phyloP scores from a whole-genome alignment of 139 green algal genomes.

The Diplosphaera chodatii region DNA sequence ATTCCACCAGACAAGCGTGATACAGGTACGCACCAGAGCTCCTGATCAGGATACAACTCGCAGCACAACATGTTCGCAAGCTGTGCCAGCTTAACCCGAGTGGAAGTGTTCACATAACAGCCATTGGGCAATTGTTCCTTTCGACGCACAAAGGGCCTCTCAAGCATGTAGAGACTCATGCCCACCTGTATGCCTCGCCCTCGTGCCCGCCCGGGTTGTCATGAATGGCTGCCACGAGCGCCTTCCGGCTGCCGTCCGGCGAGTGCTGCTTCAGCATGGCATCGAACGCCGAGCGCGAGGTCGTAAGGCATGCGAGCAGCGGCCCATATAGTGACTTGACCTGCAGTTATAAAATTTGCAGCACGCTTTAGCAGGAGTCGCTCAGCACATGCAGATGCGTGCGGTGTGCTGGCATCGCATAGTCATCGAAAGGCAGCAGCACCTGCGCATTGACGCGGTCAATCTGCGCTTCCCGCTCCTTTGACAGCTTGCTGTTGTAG shows the following conservation, averaged over 20 bases:
- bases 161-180: not conserved
- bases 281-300: slow-evolving; percentile 64
- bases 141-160: too few species aligned
- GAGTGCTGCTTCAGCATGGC: slow-evolving; percentile 78
- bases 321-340: slow-evolving; percentile 70
- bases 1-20: not conserved
- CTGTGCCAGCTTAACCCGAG: too few species aligned
- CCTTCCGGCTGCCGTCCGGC: slow-evolving; percentile 46
- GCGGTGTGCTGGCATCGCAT: not conserved
- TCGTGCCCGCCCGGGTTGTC: slow-evolving; percentile 49
- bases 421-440: too few species aligned
- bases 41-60: too few species aligned
- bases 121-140: too few species aligned
- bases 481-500: slow-evolving; percentile 65
- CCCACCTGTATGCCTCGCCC: slow-evolving; percentile 55
- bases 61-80: too few species aligned
- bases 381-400: too few species aligned
- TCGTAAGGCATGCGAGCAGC: slow-evolving; percentile 73
- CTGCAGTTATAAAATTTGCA: slow-evolving; percentile 11
- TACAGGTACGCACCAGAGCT: too few species aligned
- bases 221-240: slow-evolving; percentile 45
- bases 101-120: too few species aligned
- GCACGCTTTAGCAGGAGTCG: too few species aligned
- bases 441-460: slow-evolving; percentile 82
- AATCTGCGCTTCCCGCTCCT: slow-evolving; percentile 79